Conservation (phyloP, 139 green algal species). For the Chlamydomonas sp. region DNA sequence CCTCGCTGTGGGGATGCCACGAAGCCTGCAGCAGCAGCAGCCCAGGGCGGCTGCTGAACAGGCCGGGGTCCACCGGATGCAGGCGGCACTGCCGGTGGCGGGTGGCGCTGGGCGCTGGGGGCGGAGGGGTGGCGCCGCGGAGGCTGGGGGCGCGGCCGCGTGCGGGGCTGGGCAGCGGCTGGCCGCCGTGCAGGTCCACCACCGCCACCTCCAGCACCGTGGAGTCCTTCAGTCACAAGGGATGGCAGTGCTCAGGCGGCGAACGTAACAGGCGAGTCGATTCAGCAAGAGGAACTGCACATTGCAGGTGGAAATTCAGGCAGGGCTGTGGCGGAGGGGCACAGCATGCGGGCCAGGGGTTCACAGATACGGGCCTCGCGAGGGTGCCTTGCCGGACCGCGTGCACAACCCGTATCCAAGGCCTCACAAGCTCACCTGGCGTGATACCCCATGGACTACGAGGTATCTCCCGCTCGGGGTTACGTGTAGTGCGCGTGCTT, state of each 20-base stretch:
- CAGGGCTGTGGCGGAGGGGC: too few relatives aligned
- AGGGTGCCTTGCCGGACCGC: background rate
- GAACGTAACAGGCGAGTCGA: too few relatives aligned
- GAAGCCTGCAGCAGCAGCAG: conserved; percentile 30
- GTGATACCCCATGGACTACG: background rate
- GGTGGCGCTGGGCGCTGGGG: background rate
- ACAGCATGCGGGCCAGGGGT: background rate
- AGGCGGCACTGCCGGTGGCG: conserved; percentile 25
- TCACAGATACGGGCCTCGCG: background rate
- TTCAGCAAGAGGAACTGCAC: too few relatives aligned
- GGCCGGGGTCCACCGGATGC: conserved; percentile 33
- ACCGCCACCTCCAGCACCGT: conserved; percentile 15
- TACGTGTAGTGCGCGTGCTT: conserved; percentile 15
- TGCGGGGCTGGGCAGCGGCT: background rate
- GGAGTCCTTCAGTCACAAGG: background rate
- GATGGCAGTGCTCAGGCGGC: too few relatives aligned
- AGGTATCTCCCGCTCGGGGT: conserved; percentile 24
- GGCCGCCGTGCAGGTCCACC: conserved; percentile 44
- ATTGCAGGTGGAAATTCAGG: too few relatives aligned
- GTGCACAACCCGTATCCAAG: background rate
- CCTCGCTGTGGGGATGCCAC: conserved; percentile 58
- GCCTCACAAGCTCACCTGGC: background rate
- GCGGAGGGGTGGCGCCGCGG: background rate
- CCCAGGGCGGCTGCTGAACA: conserved; percentile 41
- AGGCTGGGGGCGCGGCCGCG: too few relatives aligned